Percentiles rank a stretch among this genome's conserved stretches.
Evolutionary conservation across 1,284 basidiomycete species (phyloP).

Genomic region (Ustilago esculenta): DNA sequence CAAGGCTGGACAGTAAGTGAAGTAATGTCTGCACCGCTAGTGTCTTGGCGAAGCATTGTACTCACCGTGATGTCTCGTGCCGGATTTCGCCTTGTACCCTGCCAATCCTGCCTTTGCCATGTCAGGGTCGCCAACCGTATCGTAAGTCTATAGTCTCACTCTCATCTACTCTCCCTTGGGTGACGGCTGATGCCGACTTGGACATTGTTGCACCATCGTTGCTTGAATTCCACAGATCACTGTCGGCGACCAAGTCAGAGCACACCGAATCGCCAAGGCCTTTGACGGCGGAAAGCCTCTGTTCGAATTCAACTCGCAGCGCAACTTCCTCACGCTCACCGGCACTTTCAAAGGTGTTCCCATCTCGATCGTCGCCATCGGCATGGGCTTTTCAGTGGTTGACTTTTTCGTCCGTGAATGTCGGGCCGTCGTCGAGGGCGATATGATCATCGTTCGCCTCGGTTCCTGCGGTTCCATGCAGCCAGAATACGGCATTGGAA

Average conservation of each 20-base stretch:
- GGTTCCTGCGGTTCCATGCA: conserved; percentile 76
- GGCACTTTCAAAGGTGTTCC: conserved; percentile 78
- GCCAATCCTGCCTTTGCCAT: too few species aligned
- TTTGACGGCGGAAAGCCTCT: conserved; percentile 71
- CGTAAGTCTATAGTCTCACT: conserved; percentile 18
- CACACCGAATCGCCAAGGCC: conserved; percentile 73
- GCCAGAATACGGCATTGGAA: conserved; percentile 75
- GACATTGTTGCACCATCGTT: too few species aligned
- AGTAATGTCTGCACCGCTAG: too few species aligned
- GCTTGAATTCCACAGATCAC: conserved; percentile 71
- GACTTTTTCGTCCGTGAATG: conserved; percentile 86
- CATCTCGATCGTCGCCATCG: conserved; percentile 80
- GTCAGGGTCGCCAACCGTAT: conserved; percentile 80
- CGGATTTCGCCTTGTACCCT: too few species aligned
- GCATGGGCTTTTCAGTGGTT: conserved; percentile 74
- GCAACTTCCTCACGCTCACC: conserved; percentile 82
- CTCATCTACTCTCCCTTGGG: too few species aligned
- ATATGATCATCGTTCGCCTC: conserved; percentile 74
- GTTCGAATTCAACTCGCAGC: conserved; percentile 76
- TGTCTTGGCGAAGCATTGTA: too few species aligned
- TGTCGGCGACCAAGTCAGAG: conserved; percentile 78
- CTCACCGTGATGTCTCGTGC: too few species aligned
- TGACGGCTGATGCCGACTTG: too few species aligned
- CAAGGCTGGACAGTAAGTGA: conserved; percentile 42
- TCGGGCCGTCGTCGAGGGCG: conserved; percentile 79